A percentile compares a stretch with the other conserved stretches of the same genome.
Evolutionary conservation across 441 rosid genomes (phyloP).

Genomic region (Raphanus hybrid): DNA sequence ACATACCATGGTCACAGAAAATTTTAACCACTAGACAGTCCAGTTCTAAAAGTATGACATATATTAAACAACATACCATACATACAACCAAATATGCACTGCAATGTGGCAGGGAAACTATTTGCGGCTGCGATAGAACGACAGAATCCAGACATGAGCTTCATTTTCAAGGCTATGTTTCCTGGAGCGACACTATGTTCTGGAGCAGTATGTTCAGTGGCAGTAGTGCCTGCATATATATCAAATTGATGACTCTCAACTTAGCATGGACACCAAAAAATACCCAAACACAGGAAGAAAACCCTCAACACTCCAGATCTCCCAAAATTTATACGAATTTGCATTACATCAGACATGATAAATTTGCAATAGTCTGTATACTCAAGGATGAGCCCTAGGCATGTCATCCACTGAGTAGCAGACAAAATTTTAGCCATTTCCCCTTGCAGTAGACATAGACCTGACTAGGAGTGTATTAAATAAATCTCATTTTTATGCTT

Average conservation of each 20-base stretch:
- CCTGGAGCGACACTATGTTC: conserved; percentile 79
- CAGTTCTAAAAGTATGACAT: conserved; percentile 6
- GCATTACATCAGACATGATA: conserved; percentile 18
- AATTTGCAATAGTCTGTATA: conserved; percentile 28
- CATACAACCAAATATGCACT: conserved; percentile 95
- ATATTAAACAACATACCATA: conserved; percentile 59
- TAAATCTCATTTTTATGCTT: conserved; percentile 1
- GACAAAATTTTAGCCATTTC: conserved; percentile 9
- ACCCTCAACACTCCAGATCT: conserved; percentile 22
- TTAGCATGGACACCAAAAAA: conserved; percentile 22
- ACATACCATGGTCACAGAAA: conserved; percentile 16
- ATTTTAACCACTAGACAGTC: conserved; percentile 1
- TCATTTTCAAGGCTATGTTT: conserved; percentile 70
- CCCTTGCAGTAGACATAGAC: conserved; percentile 24
- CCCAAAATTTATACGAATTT: not conserved
- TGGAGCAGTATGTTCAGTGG: conserved; percentile 61
- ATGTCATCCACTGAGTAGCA: conserved; percentile 21
- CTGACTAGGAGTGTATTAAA: not conserved
- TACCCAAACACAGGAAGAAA: conserved; percentile 20
- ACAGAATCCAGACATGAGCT: conserved; percentile 81
- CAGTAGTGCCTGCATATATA: conserved; percentile 63
- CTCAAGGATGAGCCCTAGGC: conserved; percentile 12
- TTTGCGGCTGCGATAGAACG: conserved; percentile 90
- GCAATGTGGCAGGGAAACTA: conserved; percentile 93
- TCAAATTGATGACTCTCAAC: conserved; percentile 28